phyloP scores from a whole-genome alignment of 805 yeast species.

The Nematodospora valgi region DNA sequence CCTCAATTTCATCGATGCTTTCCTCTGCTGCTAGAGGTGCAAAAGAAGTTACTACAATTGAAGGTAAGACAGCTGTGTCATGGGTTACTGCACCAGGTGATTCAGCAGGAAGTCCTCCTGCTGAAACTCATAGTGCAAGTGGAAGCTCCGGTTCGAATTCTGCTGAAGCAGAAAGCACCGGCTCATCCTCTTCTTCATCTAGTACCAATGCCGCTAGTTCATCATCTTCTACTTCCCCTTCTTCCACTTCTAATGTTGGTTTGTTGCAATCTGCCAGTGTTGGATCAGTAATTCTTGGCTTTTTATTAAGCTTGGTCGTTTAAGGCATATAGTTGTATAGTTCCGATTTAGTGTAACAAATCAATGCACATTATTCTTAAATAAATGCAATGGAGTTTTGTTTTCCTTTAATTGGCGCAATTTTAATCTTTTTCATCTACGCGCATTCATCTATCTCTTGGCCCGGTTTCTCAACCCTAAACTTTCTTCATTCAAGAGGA shows the following conservation, averaged over 20 bases:
- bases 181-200: conserved; percentile 3
- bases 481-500: no score
- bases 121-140: conserved; percentile 2
- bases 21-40: conserved; percentile 27
- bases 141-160: no score
- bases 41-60: conserved; percentile 11
- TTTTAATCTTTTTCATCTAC: no score
- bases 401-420: no score
- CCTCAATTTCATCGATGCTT: conserved; percentile 12
- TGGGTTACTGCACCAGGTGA: conserved; percentile 11
- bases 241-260: conserved; percentile 4
- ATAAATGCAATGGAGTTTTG: neutral
- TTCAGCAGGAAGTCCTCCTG: conserved; percentile 5
- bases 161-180: conserved; percentile 6
- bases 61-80: conserved; percentile 9
- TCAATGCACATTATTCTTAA: neutral
- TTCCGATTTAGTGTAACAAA: neutral
- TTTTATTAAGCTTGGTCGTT: conserved; percentile 4
- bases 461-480: no score
- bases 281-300: conserved; percentile 5
- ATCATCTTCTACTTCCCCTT: neutral
- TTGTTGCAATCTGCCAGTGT: conserved; percentile 6
- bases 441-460: no score
- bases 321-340: neutral
- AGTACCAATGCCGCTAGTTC: neutral